Base-by-base conservation (phyloP, 2,329 filamentous ascomycete species). In the Xylariomycetidae sp. region DNA sequence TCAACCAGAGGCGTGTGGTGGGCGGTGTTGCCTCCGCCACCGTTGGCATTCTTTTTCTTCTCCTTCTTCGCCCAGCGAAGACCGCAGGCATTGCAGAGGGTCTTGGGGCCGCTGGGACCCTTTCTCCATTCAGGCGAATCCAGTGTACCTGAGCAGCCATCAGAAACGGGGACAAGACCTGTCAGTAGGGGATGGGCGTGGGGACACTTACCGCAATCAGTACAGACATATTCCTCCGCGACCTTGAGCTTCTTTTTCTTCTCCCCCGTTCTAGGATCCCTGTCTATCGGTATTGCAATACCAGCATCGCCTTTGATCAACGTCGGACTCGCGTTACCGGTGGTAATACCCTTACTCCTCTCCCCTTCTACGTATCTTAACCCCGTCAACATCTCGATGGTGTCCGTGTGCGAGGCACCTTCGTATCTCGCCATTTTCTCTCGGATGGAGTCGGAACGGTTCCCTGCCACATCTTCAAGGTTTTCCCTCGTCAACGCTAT, bases 51-150 rank as follows among this genome's bases (percentile, higher is more conserved):
- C 31, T 57, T 63, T 54, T 88, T 90, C 70, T 92, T 92, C 56
- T 92, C 86, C 55, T 86, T 88, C 75, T 85, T 80, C 12, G 80
- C 79, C 80, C 80, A 84, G 33, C 80, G 69, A 18, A 84, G 64
- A 23, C 90, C 90, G 56, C 90, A 97, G 6, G 90, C 90, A 64
- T 97, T 97, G 62, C 90, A 97, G 10, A 97, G 66, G 7, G 90
- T 96, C 62, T 97, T 96, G 2, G 89, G 89, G 3, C 90, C 90
- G 42, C 78, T 87, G 0, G 90, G 90, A 0, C 90, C 90, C 59
- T 95, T 96, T 42, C 90, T 75, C 90, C 90, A 97, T 66, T 97
- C 90, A 0, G 90, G 90, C 12, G 87, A 94, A 54, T 96, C 89
- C 25, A 94, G 72, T 1, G 88, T 96, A 20, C 77, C 77, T 82